Percentiles rank a stretch among this genome's conserved stretches.
These are phyloP conservation scores for Kurtzmaniella quercitrusa DNA, from an alignment of 1,139 yeast species.

Conservation along the genomic window DNA sequence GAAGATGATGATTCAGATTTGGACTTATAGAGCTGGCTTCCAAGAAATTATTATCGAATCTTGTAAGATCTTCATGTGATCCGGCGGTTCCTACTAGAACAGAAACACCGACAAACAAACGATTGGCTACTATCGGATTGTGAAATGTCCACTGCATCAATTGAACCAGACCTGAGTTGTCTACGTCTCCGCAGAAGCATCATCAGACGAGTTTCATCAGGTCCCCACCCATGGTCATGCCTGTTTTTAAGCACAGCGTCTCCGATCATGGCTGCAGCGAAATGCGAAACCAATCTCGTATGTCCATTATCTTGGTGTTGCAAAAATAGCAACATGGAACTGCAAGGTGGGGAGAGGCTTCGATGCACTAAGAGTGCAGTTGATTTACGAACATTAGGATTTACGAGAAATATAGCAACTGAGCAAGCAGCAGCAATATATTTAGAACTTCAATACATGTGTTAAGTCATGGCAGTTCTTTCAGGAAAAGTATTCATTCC, in stretches of 20 bases:
- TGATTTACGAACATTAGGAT: too few relatives aligned
- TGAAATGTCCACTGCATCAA: neutral
- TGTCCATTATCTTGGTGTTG: neutral
- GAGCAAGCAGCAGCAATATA: too few relatives aligned
- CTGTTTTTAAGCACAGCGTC: constrained; percentile 11
- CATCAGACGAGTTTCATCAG: neutral
- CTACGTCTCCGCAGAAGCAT: neutral
- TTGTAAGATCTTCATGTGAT: neutral
- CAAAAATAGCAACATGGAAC: neutral
- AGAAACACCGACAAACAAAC: neutral
- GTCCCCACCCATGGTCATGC: constrained; percentile 5
- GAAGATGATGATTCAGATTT: constrained; percentile 19
- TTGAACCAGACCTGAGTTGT: neutral
- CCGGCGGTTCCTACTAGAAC: neutral
- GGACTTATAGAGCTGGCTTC: constrained; percentile 8
- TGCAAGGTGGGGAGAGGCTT: neutral
- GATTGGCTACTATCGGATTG: neutral
- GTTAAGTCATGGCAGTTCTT: too few relatives aligned
- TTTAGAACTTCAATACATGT: too few relatives aligned
- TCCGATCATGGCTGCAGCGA: constrained; percentile 6
- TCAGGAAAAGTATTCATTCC: too few relatives aligned
- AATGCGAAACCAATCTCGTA: neutral
- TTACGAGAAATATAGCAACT: too few relatives aligned
- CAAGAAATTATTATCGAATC: neutral
- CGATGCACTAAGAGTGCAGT: too few relatives aligned